A percentile compares a stretch with the other conserved stretches of the same genome.
Evolutionary conservation across 2,329 filamentous ascomycete species (phyloP).

Genomic region (Penicillium paneum): DNA sequence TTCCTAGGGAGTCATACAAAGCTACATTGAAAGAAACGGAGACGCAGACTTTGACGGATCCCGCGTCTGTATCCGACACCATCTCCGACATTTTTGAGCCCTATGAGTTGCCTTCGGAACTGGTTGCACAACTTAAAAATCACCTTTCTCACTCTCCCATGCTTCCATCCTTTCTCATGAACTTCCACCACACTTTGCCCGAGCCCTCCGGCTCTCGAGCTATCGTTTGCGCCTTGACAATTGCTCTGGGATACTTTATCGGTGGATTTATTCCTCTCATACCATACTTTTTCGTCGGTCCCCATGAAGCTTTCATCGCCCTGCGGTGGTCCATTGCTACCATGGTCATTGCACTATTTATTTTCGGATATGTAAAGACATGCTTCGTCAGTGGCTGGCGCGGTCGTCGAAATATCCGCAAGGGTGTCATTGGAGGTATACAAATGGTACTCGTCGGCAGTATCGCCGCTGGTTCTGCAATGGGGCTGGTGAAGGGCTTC

Average conservation of each 20-base stretch:
- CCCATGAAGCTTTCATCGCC: slow-evolving; percentile 79
- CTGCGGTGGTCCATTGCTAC: slow-evolving; percentile 54
- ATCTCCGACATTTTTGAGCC: slow-evolving; percentile 40
- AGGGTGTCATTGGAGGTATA: slow-evolving; percentile 35
- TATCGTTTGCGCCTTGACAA: slow-evolving; percentile 39
- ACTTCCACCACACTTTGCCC: slow-evolving; percentile 41
- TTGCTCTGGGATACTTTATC: slow-evolving; percentile 42
- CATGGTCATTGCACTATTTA: slow-evolving; percentile 48
- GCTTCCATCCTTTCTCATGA: slow-evolving; percentile 42
- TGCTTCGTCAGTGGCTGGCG: slow-evolving; percentile 41
- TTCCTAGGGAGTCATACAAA: slow-evolving; percentile 38
- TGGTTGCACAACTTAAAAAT: slow-evolving; percentile 35
- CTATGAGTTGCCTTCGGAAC: slow-evolving; percentile 37
- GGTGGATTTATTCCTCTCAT: slow-evolving; percentile 51
- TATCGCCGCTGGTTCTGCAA: slow-evolving; percentile 39
- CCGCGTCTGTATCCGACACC: slow-evolving; percentile 28
- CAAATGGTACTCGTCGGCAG: slow-evolving; percentile 44
- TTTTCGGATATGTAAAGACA: slow-evolving; percentile 53
- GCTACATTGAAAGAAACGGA: slow-evolving; percentile 39
- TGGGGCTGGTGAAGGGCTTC: slow-evolving; percentile 41
- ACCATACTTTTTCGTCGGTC: slow-evolving; percentile 62
- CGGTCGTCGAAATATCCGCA: slow-evolving; percentile 32
- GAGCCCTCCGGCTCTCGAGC: slow-evolving; percentile 40
- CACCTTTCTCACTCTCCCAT: slow-evolving; percentile 38
- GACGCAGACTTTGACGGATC: slow-evolving; percentile 31